Evolutionary conservation across 192 early-diverging fungal genomes (phyloP).

Genomic region (Irineochytrium annulatum): DNA sequence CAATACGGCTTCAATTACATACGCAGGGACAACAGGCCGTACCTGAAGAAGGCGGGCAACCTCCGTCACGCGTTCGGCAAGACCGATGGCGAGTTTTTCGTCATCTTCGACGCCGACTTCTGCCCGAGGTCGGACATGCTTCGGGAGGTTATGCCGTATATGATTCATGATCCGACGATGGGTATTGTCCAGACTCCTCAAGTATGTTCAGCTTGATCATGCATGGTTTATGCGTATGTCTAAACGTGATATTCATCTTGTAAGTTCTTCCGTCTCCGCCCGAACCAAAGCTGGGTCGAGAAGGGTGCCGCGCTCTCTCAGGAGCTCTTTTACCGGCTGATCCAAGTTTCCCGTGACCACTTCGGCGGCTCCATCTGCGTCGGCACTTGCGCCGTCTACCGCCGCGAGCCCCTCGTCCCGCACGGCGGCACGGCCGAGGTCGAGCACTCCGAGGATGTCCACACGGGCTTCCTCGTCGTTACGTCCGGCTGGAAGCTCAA

Average conservation of each 20-base stretch:
- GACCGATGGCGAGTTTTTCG: neutral
- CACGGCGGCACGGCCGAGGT: neutral
- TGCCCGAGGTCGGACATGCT: neutral
- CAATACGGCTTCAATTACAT: slow-evolving; percentile 5
- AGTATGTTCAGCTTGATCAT: neutral
- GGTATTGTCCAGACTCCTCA: neutral
- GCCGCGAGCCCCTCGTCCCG: neutral
- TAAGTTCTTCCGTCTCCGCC: neutral
- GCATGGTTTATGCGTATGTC: neutral
- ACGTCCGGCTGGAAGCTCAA: neutral
- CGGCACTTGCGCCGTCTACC: slow-evolving; percentile 1
- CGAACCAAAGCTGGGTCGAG: neutral
- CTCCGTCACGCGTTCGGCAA: neutral
- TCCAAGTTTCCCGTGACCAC: neutral
- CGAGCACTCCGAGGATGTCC: slow-evolving; percentile 4
- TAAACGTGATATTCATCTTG: neutral
- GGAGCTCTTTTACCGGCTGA: neutral
- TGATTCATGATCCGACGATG: neutral
- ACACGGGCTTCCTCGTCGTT: neutral
- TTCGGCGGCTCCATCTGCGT: too few relatives aligned
- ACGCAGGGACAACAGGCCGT: neutral
- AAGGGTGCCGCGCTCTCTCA: neutral
- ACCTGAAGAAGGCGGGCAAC: slow-evolving; percentile 10
- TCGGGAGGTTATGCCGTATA: neutral
- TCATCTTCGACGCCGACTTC: slow-evolving; percentile 1